Conservation (phyloP, 495 filamentous ascomycete species). For the Thozetella sp. region DNA sequence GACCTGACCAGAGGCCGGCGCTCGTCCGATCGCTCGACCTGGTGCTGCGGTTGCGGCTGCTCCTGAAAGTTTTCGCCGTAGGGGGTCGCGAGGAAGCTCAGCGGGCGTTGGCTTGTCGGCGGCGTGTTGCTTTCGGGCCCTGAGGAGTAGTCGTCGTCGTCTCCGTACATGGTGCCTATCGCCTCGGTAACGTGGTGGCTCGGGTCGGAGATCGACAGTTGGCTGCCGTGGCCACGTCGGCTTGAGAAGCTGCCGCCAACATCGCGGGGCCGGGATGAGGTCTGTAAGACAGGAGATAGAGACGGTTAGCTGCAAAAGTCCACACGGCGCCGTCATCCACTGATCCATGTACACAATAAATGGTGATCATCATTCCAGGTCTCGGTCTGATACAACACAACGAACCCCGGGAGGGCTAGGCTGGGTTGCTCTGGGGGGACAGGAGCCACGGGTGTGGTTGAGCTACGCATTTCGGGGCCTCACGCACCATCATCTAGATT, state of each 20-base stretch:
- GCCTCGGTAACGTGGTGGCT: conserved; percentile 98
- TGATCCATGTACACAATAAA: not conserved
- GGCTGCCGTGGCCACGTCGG: conserved; percentile 55
- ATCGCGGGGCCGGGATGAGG: conserved; percentile 57
- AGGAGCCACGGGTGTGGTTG: not conserved
- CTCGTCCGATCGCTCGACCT: conserved; percentile 25
- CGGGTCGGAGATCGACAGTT: conserved; percentile 60
- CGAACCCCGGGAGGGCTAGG: not conserved
- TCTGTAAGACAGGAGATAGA: conserved; percentile 31
- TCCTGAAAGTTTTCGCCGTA: conserved; percentile 34
- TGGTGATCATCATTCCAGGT: not conserved
- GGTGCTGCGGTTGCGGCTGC: conserved; percentile 15
- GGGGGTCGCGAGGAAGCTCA: conserved; percentile 46
- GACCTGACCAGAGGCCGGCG: conserved; percentile 43
- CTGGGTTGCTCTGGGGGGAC: not conserved
- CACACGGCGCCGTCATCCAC: conserved; percentile 28
- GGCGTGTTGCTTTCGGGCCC: conserved; percentile 43
- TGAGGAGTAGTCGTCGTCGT: conserved; percentile 43
- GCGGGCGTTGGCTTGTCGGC: conserved; percentile 36
- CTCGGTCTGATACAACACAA: not conserved
- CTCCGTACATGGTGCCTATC: conserved; percentile 94
- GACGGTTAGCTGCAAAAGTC: conserved; percentile 23
- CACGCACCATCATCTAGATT: conserved; percentile 39
- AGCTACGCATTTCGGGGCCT: not conserved
- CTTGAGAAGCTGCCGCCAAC: conserved; percentile 55